These are phyloP conservation scores for Punica granatum DNA, from an alignment of 345 rosid genomes.

Conservation along the genomic window DNA sequence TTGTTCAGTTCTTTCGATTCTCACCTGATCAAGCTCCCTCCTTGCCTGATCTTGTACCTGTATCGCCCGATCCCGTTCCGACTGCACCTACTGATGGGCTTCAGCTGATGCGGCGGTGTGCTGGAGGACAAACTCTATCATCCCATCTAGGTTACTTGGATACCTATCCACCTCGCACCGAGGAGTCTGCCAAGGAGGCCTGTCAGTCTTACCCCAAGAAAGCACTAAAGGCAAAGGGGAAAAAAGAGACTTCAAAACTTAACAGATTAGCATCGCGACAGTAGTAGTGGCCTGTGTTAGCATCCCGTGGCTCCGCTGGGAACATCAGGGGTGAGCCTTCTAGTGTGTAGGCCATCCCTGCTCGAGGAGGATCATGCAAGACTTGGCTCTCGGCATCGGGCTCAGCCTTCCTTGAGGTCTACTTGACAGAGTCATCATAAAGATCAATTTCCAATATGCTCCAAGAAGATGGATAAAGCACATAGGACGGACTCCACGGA, in stretches of 20 bases:
- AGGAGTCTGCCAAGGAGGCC: neutral
- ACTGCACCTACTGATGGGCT: neutral
- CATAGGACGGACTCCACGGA: too few relatives aligned
- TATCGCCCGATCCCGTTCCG: neutral
- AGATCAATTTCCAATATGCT: neutral
- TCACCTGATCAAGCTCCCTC: neutral
- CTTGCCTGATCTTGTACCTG: neutral
- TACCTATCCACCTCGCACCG: neutral
- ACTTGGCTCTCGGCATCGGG: neutral
- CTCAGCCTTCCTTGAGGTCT: neutral
- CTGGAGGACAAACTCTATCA: neutral
- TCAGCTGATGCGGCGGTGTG: neutral
- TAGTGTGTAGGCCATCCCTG: neutral
- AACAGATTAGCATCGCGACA: neutral
- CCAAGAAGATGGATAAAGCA: neutral
- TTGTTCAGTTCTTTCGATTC: neutral
- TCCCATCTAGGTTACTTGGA: neutral
- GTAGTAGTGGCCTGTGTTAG: neutral
- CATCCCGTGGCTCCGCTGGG: neutral
- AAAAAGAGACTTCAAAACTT: neutral
- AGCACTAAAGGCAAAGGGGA: too few relatives aligned
- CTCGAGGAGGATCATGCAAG: conserved; percentile 1
- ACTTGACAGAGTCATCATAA: neutral
- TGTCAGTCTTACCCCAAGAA: neutral
- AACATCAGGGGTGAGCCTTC: neutral